Conservation (phyloP, 176 grass and related monocot species). For the Hyparrhenia diplandra region DNA sequence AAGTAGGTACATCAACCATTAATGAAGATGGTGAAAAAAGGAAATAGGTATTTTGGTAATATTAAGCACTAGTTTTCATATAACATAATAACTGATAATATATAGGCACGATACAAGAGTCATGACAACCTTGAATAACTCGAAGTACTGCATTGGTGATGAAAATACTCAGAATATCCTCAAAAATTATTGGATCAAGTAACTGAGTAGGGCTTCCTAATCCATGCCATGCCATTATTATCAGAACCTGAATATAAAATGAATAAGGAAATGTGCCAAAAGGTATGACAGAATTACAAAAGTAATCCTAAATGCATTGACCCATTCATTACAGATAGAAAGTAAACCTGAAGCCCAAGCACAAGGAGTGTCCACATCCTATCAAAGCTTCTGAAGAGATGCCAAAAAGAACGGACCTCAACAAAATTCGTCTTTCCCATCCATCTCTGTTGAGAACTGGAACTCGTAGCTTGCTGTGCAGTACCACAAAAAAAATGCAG, state of each 20-base stretch:
- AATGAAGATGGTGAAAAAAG: neutral
- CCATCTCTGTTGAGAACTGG: constrained; percentile 49
- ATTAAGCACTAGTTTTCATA: constrained; percentile 3
- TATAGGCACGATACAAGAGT: neutral
- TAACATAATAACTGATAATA: neutral
- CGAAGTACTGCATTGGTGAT: constrained; percentile 85
- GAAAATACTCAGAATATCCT: constrained; percentile 90
- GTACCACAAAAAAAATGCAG: constrained; percentile 28
- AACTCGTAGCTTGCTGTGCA: constrained; percentile 35
- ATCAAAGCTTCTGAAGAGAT: constrained; percentile 97
- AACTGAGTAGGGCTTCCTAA: constrained; percentile 77
- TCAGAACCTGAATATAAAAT: constrained; percentile 63
- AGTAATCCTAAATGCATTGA: constrained; percentile 25
- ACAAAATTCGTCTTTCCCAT: constrained; percentile 95
- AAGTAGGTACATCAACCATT: neutral
- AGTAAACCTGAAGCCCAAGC: constrained; percentile 79
- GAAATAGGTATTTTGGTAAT: neutral
- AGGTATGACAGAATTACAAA: constrained; percentile 7
- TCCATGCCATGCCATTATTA: constrained; percentile 96
- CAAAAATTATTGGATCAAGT: constrained; percentile 77
- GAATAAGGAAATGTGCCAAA: constrained; percentile 22
- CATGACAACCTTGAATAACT: constrained; percentile 74
- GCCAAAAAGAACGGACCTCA: constrained; percentile 91
- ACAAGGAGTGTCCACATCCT: constrained; percentile 93
- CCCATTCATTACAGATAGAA: constrained; percentile 9